phyloP scores from a whole-genome alignment of 768 basidiomycete genomes.

The Guyanaporus albipodus region DNA sequence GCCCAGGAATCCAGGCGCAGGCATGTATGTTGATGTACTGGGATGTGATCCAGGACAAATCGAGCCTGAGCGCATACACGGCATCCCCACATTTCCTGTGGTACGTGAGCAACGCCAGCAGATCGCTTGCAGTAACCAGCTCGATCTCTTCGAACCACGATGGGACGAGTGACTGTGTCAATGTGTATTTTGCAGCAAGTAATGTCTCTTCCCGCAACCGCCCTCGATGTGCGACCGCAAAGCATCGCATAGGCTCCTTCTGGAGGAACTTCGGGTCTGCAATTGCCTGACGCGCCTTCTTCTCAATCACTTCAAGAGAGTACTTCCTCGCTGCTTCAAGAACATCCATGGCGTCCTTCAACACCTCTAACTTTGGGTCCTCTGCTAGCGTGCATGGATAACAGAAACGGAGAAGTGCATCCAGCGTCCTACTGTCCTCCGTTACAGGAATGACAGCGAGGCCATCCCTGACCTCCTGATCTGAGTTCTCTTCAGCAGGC shows the following conservation, averaged over 20 bases:
- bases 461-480: neutral
- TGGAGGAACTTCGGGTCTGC: neutral
- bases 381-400: neutral
- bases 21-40: neutral
- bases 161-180: neutral
- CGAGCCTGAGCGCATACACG: neutral
- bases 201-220: neutral
- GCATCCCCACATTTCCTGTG: neutral
- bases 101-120: neutral
- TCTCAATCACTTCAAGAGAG: neutral
- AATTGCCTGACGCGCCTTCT: neutral
- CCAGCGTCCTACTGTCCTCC: neutral
- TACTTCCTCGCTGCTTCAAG: neutral
- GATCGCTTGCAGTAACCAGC: neutral
- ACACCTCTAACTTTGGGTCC: neutral
- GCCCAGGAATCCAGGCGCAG: neutral
- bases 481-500: conserved; percentile 4
- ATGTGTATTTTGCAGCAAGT: neutral
- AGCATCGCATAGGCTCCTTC: neutral
- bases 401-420: neutral
- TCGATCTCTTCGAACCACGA: neutral
- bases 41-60: neutral
- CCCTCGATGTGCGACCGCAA: neutral
- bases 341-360: neutral
- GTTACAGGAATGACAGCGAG: neutral